Conservation (phyloP, 192 early-diverging fungal genomes). For the Coemansia sp. region DNA sequence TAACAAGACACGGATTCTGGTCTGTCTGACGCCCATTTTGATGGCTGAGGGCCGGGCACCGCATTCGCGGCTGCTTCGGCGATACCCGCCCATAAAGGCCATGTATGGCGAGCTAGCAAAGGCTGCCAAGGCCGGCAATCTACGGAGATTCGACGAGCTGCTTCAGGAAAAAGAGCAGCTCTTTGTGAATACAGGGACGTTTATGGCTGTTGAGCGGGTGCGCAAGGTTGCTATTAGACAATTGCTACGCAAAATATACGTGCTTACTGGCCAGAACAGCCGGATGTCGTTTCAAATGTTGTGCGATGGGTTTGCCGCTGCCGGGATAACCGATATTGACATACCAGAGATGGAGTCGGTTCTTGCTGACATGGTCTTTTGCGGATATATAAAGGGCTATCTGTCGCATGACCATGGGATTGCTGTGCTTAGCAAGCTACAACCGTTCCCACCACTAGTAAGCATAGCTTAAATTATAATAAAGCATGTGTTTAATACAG, state of each 20-base stretch:
- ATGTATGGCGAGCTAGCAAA: slow-evolving; percentile 65
- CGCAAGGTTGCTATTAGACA: slow-evolving; percentile 70
- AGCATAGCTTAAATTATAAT: neutral
- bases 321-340: slow-evolving; percentile 55
- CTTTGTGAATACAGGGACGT: slow-evolving; percentile 71
- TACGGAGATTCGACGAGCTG: slow-evolving; percentile 70
- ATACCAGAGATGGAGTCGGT: slow-evolving; percentile 81
- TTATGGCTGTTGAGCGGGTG: slow-evolving; percentile 77
- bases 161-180: slow-evolving; percentile 59
- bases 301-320: slow-evolving; percentile 62
- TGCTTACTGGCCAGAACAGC: slow-evolving; percentile 55
- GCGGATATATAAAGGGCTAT: slow-evolving; percentile 86
- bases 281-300: slow-evolving; percentile 65
- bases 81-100: slow-evolving; percentile 59
- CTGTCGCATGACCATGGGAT: slow-evolving; percentile 75
- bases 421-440: slow-evolving; percentile 71
- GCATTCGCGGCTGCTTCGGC: slow-evolving; percentile 55
- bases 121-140: slow-evolving; percentile 73
- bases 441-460: slow-evolving; percentile 70
- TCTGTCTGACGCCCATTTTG: slow-evolving; percentile 76
- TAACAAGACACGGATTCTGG: slow-evolving; percentile 72
- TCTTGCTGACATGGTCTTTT: slow-evolving; percentile 85
- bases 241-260: slow-evolving; percentile 77
- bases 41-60: slow-evolving; percentile 76
- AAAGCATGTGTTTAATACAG: neutral